Percentiles rank a stretch among this genome's conserved stretches.
phyloP scores from a whole-genome alignment of 192 early-diverging fungal genomes.

The Thamnidium elegans region DNA sequence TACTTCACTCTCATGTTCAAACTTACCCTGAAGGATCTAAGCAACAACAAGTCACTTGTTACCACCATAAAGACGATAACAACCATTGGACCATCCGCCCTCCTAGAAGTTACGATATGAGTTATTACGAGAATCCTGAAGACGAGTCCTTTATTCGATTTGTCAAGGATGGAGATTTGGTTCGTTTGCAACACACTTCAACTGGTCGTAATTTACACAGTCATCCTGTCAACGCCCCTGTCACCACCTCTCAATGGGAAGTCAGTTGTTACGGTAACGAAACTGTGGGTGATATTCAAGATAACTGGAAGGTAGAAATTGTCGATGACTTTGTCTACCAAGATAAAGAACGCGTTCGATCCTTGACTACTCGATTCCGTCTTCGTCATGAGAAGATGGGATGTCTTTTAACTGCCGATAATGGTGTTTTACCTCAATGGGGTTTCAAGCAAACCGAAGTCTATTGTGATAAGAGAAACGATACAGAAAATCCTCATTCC shows the following conservation, averaged over 20 bases:
- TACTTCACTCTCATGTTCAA: constrained; percentile 94
- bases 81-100: constrained; percentile 81
- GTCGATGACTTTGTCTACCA: constrained; percentile 62
- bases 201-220: constrained; percentile 84
- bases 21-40: constrained; percentile 80
- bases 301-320: constrained; percentile 88
- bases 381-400: constrained; percentile 69
- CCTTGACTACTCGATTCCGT: constrained; percentile 81
- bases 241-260: constrained; percentile 77
- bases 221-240: constrained; percentile 72
- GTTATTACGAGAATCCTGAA: constrained; percentile 47
- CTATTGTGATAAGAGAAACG: constrained; percentile 71
- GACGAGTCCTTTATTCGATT: constrained; percentile 23
- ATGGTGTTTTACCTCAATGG: constrained; percentile 87
- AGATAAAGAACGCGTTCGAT: constrained; percentile 52
- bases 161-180: constrained; percentile 71
- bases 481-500: constrained; percentile 56
- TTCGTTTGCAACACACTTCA: constrained; percentile 75
- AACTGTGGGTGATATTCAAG: constrained; percentile 72
- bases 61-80: constrained; percentile 90
- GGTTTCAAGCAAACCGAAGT: constrained; percentile 94
- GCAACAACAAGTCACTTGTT: constrained; percentile 97
- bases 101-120: neutral
- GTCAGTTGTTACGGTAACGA: constrained; percentile 86
- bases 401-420: constrained; percentile 75